phyloP scores from a whole-genome alignment of 2,329 filamentous ascomycete species.

The Berkeleyomyces rouxiae region DNA sequence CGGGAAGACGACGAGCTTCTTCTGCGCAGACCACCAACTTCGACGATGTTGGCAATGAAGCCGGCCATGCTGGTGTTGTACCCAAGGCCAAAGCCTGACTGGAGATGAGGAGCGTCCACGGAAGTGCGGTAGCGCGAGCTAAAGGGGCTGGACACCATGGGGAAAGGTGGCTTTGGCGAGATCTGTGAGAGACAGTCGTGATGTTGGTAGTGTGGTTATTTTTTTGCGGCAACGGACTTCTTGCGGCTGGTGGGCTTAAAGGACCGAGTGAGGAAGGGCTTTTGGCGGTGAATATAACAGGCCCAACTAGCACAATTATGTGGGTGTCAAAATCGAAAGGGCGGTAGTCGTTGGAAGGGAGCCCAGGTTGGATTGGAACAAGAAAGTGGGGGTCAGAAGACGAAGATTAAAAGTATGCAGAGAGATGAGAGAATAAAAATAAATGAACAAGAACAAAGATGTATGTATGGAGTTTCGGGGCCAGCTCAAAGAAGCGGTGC shows the following conservation, averaged over 20 bases:
- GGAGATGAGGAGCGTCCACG: conserved; percentile 6
- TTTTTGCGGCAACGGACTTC: no score
- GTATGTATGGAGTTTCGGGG: not conserved
- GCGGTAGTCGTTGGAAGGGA: not conserved
- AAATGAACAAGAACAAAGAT: not conserved
- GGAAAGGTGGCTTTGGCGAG: not conserved
- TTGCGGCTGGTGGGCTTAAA: not conserved
- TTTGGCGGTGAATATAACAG: no score
- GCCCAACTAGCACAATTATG: no score
- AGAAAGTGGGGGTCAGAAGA: not conserved
- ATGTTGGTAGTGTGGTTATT: not conserved
- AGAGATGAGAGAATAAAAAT: not conserved
- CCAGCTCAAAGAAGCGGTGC: no score
- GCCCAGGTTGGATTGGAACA: not conserved
- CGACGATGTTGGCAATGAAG: conserved; percentile 13
- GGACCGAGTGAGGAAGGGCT: no score
- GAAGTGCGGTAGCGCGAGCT: conserved; percentile 9
- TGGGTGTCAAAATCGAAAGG: not conserved
- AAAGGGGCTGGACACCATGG: conserved; percentile 11
- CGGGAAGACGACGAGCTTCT: conserved; percentile 13
- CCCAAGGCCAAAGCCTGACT: conserved; percentile 5
- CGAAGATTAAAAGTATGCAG: not conserved
- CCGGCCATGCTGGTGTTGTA: conserved; percentile 11
- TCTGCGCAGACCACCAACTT: conserved; percentile 10
- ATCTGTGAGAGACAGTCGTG: not conserved